A percentile compares a stretch with the other conserved stretches of the same genome.
phyloP scores from a whole-genome alignment of 768 basidiomycete genomes.

The Gymnopilus junonius region DNA sequence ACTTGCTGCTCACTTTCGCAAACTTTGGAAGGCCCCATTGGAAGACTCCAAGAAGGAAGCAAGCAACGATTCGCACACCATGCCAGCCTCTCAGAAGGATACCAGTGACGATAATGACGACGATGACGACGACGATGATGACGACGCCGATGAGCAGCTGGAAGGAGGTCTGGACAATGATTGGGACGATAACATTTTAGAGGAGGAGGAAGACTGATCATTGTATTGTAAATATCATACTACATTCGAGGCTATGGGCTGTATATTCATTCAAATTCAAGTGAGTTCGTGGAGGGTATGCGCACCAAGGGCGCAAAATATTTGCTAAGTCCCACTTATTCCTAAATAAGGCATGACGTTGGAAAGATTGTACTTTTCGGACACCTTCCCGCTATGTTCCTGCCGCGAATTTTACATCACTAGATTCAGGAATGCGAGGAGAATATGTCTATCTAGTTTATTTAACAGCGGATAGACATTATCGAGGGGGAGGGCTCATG shows the following conservation, averaged over 20 bases:
- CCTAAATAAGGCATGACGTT: too few species aligned
- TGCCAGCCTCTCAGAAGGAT: not conserved
- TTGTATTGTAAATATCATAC: not conserved
- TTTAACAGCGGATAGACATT: not conserved
- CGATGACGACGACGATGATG: not conserved
- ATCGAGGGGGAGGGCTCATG: not conserved
- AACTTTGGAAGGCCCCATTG: not conserved
- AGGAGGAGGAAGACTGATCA: not conserved
- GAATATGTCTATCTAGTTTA: not conserved
- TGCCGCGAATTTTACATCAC: not conserved
- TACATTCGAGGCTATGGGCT: too few species aligned
- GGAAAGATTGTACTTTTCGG: too few species aligned
- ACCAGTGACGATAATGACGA: not conserved
- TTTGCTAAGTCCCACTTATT: not conserved
- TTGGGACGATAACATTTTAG: not conserved
- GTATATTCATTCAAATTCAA: too few species aligned
- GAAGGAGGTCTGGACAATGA: not conserved
- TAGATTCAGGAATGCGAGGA: not conserved
- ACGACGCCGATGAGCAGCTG: not conserved
- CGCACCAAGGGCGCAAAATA: not conserved
- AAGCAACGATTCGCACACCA: not conserved
- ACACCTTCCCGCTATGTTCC: not conserved
- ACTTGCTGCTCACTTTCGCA: slow-evolving; percentile 1
- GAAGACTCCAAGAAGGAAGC: not conserved
- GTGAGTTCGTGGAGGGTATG: not conserved